Base-by-base conservation (phyloP, 106 monocot genomes). In the Dioscorea dumetorum region DNA sequence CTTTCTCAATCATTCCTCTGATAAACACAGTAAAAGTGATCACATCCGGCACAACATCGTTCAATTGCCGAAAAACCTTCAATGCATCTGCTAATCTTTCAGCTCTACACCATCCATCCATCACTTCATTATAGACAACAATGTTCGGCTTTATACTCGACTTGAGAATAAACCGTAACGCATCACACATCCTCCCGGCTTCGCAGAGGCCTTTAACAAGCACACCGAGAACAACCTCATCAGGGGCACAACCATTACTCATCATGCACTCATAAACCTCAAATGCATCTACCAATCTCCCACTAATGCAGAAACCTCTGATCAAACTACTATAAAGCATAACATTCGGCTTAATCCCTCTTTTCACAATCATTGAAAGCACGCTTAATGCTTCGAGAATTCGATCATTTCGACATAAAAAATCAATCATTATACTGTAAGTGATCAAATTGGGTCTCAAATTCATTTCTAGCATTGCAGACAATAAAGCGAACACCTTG, bases 71-170 rank as follows among this genome's bases (percentile, higher is more conserved):
- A 23, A 61, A 79, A 61, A 61, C 70, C 49, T 24, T 79, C 34
- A 79, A 10, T 31, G 73, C 78, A 76, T 82, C 54, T 8, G 21
- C 66, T 24, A 82, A 32, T 62, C 61, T 73, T 50, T 64, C 61
- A 13, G 70, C 15, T 57, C 73, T 79, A 65, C 72, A 82, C 65
- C 79, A 82, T 17, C 82, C 86, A 65, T 82, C 79, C 56, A 87
- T 72, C 28, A 87, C 33, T 57, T 67, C 63, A 70, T 82, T 82
- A 74, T 73, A 87, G 52, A 48, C 66, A 17, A 82, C 68, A 49
- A 54, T 52, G 59, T 62, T 76, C 13, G 73, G 61, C 62, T 73
- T 31, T 49, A 69, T 16, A 33, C 56, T 69, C 4, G 63, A 74
- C 64, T 79, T 87, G 48, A 87, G 4, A 17, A 77, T 64, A 49